phyloP scores from a whole-genome alignment of 2,329 filamentous ascomycete genomes.

The Fusarium siculi region DNA sequence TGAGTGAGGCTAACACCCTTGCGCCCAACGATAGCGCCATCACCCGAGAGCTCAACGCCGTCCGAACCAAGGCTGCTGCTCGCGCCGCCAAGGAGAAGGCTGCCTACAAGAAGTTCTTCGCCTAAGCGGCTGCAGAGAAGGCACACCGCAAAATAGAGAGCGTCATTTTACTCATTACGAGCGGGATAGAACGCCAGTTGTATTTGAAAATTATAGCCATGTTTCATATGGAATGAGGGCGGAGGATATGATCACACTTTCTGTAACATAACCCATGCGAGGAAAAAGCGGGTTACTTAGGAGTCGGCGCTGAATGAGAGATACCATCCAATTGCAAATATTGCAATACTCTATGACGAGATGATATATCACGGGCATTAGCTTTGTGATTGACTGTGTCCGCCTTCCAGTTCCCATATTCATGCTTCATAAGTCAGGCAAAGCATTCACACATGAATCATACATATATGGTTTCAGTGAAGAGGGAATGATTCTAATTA shows the following conservation, averaged over 20 bases:
- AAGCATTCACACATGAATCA: background rate
- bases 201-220: conserved; percentile 26
- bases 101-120: conserved; percentile 91
- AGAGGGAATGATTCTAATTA: background rate
- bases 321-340: conserved; percentile 46
- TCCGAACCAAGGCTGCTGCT: conserved; percentile 80
- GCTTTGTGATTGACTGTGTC: background rate
- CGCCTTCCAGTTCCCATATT: background rate
- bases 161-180: conserved; percentile 14
- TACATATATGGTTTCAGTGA: background rate
- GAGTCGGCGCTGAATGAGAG: conserved; percentile 46
- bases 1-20: conserved; percentile 79
- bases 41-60: conserved; percentile 76
- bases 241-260: conserved; percentile 39
- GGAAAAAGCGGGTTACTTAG: conserved; percentile 41
- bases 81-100: conserved; percentile 89
- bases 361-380: background rate
- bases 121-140: conserved; percentile 47
- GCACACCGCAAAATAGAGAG: conserved; percentile 2
- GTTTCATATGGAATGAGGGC: conserved; percentile 10
- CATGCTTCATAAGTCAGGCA: background rate
- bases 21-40: conserved; percentile 81
- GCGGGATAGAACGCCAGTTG: conserved; percentile 26
- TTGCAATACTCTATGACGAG: conserved; percentile 22
- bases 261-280: conserved; percentile 37